These are phyloP conservation scores for Aspergillus sp. DNA, from an alignment of 2,329 filamentous ascomycete genomes.

Conservation along the genomic window DNA sequence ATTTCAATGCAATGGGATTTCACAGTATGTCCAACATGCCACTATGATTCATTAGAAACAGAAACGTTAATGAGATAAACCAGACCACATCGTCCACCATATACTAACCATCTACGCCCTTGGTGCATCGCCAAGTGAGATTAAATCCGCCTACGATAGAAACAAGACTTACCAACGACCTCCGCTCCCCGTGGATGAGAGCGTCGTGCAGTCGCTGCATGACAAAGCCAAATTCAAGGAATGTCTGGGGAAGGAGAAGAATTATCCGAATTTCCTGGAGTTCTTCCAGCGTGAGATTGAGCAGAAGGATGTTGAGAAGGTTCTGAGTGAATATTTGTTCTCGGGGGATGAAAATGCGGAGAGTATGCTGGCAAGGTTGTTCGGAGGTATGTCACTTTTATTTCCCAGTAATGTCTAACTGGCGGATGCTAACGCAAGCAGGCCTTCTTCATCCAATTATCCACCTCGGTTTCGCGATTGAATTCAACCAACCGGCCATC, in stretches of 20 bases:
- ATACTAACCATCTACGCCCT: constrained; percentile 71
- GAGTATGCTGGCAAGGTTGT: constrained; percentile 63
- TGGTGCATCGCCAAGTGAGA: constrained; percentile 53
- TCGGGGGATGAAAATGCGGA: constrained; percentile 57
- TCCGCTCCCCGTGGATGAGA: constrained; percentile 40
- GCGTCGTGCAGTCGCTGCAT: constrained; percentile 50
- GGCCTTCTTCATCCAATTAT: constrained; percentile 74
- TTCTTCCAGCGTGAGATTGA: constrained; percentile 74
- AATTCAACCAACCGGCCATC: constrained; percentile 74
- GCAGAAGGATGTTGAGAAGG: constrained; percentile 52
- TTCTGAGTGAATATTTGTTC: constrained; percentile 64
- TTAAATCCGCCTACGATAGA: constrained; percentile 58
- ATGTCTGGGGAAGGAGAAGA: constrained; percentile 56
- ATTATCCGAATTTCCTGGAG: constrained; percentile 67
- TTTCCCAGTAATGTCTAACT: constrained; percentile 2
- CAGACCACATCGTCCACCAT: constrained; percentile 71
- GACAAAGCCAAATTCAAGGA: constrained; percentile 51
- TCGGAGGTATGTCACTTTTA: constrained; percentile 45
- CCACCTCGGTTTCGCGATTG: constrained; percentile 76
- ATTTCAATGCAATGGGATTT: constrained; percentile 67
- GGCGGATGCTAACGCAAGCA: constrained; percentile 14
- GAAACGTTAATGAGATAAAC: constrained; percentile 3
- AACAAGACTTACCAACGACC: constrained; percentile 63
- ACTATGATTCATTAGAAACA: neutral
- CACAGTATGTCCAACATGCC: constrained; percentile 47